These are phyloP conservation scores for Stentor coeruleus DNA, from an alignment of 73 alveolate genomes.

Conservation along the genomic window DNA sequence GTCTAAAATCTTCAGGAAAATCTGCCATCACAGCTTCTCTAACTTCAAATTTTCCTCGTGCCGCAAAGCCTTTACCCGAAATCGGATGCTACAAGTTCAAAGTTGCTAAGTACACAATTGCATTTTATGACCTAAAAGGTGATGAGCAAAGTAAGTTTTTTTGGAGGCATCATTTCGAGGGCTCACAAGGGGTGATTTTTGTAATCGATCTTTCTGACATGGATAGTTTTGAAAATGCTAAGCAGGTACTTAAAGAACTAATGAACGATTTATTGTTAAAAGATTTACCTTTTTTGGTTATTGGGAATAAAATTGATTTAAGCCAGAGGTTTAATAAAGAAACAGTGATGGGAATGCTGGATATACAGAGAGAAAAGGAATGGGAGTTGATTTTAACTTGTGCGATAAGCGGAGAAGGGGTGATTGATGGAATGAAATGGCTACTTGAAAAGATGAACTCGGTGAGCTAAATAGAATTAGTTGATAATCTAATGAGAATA, in stretches of 20 bases:
- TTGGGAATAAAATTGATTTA: conserved; percentile 3
- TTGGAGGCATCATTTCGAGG: conserved; percentile 21
- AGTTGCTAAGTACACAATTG: background rate
- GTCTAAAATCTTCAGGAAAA: conserved; percentile 16
- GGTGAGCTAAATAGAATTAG: background rate
- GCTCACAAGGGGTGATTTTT: conserved; percentile 20
- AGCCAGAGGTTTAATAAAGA: background rate
- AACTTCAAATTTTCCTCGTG: background rate
- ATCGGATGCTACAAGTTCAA: conserved; percentile 23
- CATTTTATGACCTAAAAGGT: conserved; percentile 23
- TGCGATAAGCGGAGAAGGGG: conserved; percentile 5
- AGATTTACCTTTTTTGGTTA: conserved; percentile 4
- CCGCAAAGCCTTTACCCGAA: conserved; percentile 26
- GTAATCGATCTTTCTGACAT: background rate
- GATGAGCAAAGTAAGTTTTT: conserved; percentile 20
- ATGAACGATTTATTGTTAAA: background rate
- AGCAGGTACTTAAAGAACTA: background rate
- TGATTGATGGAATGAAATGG: background rate
- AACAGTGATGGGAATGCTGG: background rate
- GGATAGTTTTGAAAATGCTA: background rate
- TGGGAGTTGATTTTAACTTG: background rate
- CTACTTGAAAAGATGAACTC: background rate
- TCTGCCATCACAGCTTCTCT: background rate
- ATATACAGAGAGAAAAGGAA: background rate
- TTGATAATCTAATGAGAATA: too few relatives aligned